These are phyloP conservation scores for Anaeramoeba ignava DNA, from an alignment of 78 protist genomes.

Conservation along the genomic window DNA sequence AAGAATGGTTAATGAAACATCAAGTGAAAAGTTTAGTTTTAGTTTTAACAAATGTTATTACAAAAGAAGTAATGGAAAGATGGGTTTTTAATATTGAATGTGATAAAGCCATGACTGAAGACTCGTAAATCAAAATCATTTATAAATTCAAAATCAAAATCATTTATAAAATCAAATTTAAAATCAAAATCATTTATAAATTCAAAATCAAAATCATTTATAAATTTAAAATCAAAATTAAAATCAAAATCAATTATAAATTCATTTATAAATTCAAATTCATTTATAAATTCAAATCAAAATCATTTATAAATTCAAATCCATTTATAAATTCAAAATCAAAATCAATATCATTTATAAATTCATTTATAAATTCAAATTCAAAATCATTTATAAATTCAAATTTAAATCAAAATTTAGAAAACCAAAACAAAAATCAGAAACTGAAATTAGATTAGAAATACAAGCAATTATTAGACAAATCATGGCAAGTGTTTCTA, in stretches of 20 bases:
- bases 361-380: too few relatives aligned
- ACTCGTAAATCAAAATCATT: too few relatives aligned
- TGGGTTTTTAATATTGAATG: slow-evolving; percentile 90
- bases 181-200: background rate
- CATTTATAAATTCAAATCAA: too few relatives aligned
- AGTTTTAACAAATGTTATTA: slow-evolving; percentile 59
- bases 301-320: too few relatives aligned
- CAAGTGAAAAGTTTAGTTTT: slow-evolving; percentile 81
- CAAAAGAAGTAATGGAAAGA: slow-evolving; percentile 71
- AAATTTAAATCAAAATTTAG: too few relatives aligned
- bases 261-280: background rate
- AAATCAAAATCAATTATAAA: slow-evolving; percentile 63
- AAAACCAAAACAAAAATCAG: too few relatives aligned
- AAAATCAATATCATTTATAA: too few relatives aligned
- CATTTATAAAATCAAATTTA: background rate
- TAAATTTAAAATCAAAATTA: slow-evolving; percentile 62
- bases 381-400: too few relatives aligned
- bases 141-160: too few relatives aligned
- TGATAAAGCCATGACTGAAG: slow-evolving; percentile 21
- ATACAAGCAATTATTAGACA: slow-evolving; percentile 82
- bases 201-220: background rate
- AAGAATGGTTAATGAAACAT: slow-evolving; percentile 73
- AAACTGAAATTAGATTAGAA: too few relatives aligned
- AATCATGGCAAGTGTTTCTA: slow-evolving; percentile 84
- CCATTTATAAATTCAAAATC: too few relatives aligned